Base-by-base conservation (phyloP, 1,284 basidiomycete species). In the Polyporus tsugae region DNA sequence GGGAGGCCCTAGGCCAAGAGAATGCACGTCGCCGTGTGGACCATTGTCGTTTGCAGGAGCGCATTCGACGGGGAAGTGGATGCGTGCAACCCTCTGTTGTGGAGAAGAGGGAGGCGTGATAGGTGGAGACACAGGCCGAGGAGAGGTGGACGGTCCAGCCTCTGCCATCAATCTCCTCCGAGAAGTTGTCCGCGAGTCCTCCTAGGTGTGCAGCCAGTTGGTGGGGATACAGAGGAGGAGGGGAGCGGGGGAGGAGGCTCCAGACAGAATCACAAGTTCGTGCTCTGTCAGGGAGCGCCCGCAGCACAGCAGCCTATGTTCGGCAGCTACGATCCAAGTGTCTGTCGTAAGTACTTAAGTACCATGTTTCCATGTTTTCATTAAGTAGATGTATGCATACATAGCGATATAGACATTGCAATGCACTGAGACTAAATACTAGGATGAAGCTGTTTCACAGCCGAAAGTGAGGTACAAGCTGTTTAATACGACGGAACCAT, bases 1-100 rank as follows among this genome's bases (percentile, higher is more conserved):
- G 25, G 78, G 78, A 9, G 71, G 74, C 6, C 79, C 78, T 10
- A 78, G 70, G 35, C 79, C 79, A 33, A 79, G 63, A 4, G 73
- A 72, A 39, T 70, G 71, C 39, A 69, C 44, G 70, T 38, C 67
- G 15, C 63, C 66, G 46, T 67, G 63, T 29, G 70, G 62, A 15
- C 44, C 70, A 65, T 73, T 70, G 13, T 75, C 70, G 42, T 60
- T 70, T 7, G 46, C 58, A 52, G 59, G 6, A 25, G 64, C 39
- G 35, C 57, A 55, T 39, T 74, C 75, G n/a, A 71, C 70, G 17
- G 78, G 78, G 63, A 81, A 78, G 33, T 74, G 76, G 35, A 79
- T 71, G 57, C 73, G 78, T 36, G 72, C 66, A 52, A 69, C 70
- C 55, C 74, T 69, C 25, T 70, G 63, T 3, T 66, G 68, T 39